These are phyloP conservation scores for Mallotus nudiflorus DNA, from an alignment of 345 rosid species.

Conservation along the genomic window DNA sequence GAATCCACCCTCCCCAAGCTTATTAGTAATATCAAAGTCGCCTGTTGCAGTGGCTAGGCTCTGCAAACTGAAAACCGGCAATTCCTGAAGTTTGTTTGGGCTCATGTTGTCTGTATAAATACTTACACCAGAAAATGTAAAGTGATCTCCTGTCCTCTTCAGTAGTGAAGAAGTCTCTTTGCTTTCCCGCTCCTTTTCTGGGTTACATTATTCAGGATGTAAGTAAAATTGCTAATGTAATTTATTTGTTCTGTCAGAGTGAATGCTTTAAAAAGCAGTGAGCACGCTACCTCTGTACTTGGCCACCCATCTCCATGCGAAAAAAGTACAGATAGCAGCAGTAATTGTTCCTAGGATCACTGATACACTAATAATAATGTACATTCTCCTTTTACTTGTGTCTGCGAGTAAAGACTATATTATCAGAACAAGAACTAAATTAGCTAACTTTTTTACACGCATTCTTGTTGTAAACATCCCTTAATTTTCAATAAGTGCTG, in stretches of 20 bases:
- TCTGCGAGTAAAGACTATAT: slow-evolving; percentile 11
- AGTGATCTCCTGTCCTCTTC: background rate
- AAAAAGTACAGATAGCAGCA: background rate
- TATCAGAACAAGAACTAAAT: background rate
- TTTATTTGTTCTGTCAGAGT: background rate
- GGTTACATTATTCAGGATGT: background rate
- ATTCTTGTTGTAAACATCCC: no score
- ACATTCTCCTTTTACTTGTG: background rate
- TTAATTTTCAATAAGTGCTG: background rate
- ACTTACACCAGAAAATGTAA: background rate
- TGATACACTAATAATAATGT: background rate
- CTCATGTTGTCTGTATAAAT: background rate
- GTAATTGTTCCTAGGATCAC: slow-evolving; percentile 4
- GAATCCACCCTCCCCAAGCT: slow-evolving; percentile 44
- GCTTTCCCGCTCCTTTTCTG: slow-evolving; percentile 1
- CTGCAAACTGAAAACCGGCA: slow-evolving; percentile 24
- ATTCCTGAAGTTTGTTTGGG: slow-evolving; percentile 17
- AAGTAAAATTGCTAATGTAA: background rate
- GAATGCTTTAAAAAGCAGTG: no score
- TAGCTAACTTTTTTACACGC: no score
- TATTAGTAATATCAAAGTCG: slow-evolving; percentile 21
- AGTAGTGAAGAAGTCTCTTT: no score
- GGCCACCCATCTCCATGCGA: slow-evolving; percentile 14
- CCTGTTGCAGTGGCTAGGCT: slow-evolving; percentile 26
- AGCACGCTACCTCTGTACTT: slow-evolving; percentile 19